These are phyloP conservation scores for Peronospora destructor DNA, from an alignment of 352 stramenopile genomes.

Conservation along the genomic window DNA sequence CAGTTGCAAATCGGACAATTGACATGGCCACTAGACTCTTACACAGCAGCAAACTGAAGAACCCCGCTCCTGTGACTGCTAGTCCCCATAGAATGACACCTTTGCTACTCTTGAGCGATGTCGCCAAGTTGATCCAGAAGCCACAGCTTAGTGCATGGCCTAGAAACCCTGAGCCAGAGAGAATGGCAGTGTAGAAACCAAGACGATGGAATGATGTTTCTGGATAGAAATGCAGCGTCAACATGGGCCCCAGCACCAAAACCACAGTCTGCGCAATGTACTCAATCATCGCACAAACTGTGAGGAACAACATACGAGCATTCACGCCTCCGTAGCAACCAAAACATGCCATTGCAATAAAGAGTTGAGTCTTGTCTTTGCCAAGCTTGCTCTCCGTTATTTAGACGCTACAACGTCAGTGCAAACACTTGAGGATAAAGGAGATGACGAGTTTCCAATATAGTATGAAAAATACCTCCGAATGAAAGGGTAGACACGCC, in stretches of 20 bases:
- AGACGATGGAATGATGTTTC: slow-evolving; percentile 61
- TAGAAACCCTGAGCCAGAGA: slow-evolving; percentile 58
- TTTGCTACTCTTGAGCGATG: slow-evolving; percentile 68
- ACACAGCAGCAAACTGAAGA: slow-evolving; percentile 70
- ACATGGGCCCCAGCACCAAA: slow-evolving; percentile 60
- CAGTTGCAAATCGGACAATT: slow-evolving; percentile 69
- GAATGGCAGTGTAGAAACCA: slow-evolving; percentile 71
- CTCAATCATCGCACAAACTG: slow-evolving; percentile 71
- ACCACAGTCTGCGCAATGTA: slow-evolving; percentile 69
- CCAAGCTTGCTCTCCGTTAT: slow-evolving; percentile 9
- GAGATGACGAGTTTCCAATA: background rate
- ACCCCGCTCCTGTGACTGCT: slow-evolving; percentile 54
- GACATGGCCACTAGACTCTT: slow-evolving; percentile 72
- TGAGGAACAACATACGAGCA: slow-evolving; percentile 71
- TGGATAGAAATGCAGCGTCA: slow-evolving; percentile 74
- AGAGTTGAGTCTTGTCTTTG: slow-evolving; percentile 4
- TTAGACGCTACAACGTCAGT: slow-evolving; percentile 1
- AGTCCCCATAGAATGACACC: slow-evolving; percentile 78
- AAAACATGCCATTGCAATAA: slow-evolving; percentile 25
- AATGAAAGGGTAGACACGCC: background rate
- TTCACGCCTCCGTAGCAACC: slow-evolving; percentile 64
- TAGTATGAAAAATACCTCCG: no score
- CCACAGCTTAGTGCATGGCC: slow-evolving; percentile 65
- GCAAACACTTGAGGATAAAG: background rate
- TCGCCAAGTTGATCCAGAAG: slow-evolving; percentile 73